Base-by-base conservation (phyloP, 2,329 filamentous ascomycete species). In the Gaeumannomyces sp. region DNA sequence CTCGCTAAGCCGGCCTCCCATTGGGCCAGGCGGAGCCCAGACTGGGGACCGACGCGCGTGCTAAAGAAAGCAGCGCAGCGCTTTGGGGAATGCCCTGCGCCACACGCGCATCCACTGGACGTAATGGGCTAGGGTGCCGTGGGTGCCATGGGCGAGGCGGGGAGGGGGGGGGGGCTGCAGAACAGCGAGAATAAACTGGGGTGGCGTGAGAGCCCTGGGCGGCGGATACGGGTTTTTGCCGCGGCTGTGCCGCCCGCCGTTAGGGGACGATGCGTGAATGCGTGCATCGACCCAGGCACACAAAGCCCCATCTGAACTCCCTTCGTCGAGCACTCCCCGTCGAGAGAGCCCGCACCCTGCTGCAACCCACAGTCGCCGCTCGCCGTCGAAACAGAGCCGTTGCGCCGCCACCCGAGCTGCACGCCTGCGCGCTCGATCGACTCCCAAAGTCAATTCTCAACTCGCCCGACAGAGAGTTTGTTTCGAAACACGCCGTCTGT, bases 401-500 rank as follows among this genome's bases (percentile, higher is more conserved):
- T 53, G 45, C 45, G 45, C 45, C 45, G 22, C n/a, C 45, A 53
- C 19, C 45, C 6, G 45, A 53, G 45, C 38, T 45, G 38, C 38
- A 45, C 38, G 38, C 38, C 38, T 22, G 38, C 45, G 11, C 45
- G 22, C 45, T 5, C 45, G 7, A 25, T 53, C 45, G 45, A 22
- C 45, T 50, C 19, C 45, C 45, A 53, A 25, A 53, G 22, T 25
- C 45, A 53, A 53, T 53, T 53, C 45, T 11, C 19, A 8, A 4
- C 31, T 38, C 13, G 35, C 35, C 33, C 45, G 7, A 3, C 45
- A 53, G 7, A n/a, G 45, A 10, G 22, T 53, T 53, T 4, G 45
- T 53, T 53, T 53, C 45, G 45, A 53, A 53, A 53, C 45, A 53
- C 45, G 45, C 45, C 45, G 45, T 53, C 45, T 19, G 45, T n/a